Conservation (phyloP, 768 basidiomycete genomes). For the Neoboletus subvelutipes region DNA sequence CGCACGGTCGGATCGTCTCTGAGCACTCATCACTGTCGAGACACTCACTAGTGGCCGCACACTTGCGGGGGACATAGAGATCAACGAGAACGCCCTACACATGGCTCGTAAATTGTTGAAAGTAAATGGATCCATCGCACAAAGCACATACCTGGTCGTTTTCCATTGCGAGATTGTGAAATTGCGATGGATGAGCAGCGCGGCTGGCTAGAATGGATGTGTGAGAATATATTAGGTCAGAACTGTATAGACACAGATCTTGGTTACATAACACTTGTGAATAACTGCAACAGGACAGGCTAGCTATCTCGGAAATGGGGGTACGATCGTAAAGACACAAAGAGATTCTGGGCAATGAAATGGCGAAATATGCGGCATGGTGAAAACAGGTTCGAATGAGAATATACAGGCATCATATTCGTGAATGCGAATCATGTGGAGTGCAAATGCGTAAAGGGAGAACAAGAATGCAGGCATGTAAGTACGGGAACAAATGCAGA, state of each 20-base stretch:
- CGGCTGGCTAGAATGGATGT: slow-evolving; percentile 10
- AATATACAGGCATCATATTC: slow-evolving; percentile 16
- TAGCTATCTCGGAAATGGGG: background rate
- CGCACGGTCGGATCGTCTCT: background rate
- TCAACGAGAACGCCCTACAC: slow-evolving; percentile 94
- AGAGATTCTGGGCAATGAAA: background rate
- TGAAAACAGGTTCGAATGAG: slow-evolving; percentile 10
- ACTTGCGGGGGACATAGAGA: slow-evolving; percentile 99
- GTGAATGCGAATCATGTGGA: slow-evolving; percentile 21
- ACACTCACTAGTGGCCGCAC: slow-evolving; percentile 90
- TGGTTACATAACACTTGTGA: slow-evolving; percentile 5
- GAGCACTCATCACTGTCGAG: background rate
- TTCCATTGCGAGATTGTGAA: slow-evolving; percentile 60
- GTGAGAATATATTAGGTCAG: slow-evolving; percentile 29
- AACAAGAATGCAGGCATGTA: slow-evolving; percentile 28
- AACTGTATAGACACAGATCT: slow-evolving; percentile 31
- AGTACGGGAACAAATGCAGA: slow-evolving; percentile 19
- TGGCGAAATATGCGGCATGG: slow-evolving; percentile 1
- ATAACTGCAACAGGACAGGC: background rate
- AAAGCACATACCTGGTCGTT: slow-evolving; percentile 74
- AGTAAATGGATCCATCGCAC: background rate
- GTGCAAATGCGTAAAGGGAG: slow-evolving; percentile 16
- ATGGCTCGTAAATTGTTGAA: slow-evolving; percentile 3
- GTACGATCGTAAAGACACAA: slow-evolving; percentile 4
- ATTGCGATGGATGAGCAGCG: background rate